Base-by-base conservation (phyloP, 495 filamentous ascomycete genomes). In the Penicillium waksmanii region DNA sequence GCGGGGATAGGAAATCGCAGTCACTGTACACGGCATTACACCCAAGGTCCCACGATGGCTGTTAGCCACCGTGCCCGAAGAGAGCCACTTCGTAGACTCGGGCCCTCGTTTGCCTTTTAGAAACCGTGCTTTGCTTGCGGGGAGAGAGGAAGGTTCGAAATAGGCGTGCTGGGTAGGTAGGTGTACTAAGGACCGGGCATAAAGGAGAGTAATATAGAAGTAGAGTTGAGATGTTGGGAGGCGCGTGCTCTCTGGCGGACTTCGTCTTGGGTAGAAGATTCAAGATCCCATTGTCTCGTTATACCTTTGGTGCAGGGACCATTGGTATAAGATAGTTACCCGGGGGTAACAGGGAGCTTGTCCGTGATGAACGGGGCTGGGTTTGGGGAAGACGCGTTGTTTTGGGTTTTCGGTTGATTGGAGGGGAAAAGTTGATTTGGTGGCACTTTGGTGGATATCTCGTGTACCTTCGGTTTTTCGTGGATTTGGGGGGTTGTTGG, bases 391-490 rank as follows among this genome's bases (percentile, higher is more conserved):
- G 17, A 33, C n/a, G 47, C 11, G 17, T 7, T 13, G 9, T 8
- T 33, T 19, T n/a, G 47, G 12, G 11, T n/a, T 50, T 17, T 44
- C 4, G 17, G n/a, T 18, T 19, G 42, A 18, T 44, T 19, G 42
- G 42, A 12, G 42, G 42, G n/a, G n/a, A n/a, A 13, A 5, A n/a
- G 17, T 17, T 17, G 27, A 31, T 9, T 44, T 10, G 17, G 15
- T 44, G 17, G 9, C 42, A 2, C 21, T 48, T 7, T 1, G 9
- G n/a, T 48, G 10, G 23, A 48, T 8, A 46, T 9, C 8, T 48
- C 9, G 73, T 72, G 73, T 72, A 59, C 69, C 68, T 65, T 69
- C 71, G 63, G 62, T 47, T 8, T 25, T 44, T 49, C 34, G 8
- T 36, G 46, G 56, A 51, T 57, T 36, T 62, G 60, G 51, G 51